Conservation (phyloP, 2,329 filamentous ascomycete genomes). For the Juglanconis sp. region DNA sequence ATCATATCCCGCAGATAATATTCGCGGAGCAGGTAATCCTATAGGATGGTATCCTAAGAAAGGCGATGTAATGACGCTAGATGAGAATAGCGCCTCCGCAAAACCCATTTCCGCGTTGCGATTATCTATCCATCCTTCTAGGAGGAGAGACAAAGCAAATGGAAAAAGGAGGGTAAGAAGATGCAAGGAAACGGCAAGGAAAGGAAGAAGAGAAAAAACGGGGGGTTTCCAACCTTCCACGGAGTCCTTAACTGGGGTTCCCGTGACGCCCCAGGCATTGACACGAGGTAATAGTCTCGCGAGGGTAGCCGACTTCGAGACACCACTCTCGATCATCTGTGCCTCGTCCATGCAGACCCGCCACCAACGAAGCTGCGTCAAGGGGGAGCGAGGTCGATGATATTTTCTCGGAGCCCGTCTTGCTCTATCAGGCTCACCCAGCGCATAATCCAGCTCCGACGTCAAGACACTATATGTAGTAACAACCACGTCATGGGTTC, state of each 20-base stretch:
- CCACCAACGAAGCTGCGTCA: conserved; percentile 86
- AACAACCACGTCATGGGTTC: conserved; percentile 55
- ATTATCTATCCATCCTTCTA: no score
- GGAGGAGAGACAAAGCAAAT: no score
- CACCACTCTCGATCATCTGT: conserved; percentile 90
- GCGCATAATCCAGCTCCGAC: conserved; percentile 74
- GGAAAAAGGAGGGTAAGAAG: neutral
- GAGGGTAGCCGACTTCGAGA: conserved; percentile 77
- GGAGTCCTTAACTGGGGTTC: conserved; percentile 78
- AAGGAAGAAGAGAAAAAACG: neutral
- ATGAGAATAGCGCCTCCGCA: no score
- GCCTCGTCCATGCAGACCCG: conserved; percentile 74
- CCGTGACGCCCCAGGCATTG: conserved; percentile 90
- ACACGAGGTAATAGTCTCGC: conserved; percentile 76
- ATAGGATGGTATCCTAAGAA: no score
- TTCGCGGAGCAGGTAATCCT: no score
- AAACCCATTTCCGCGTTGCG: no score
- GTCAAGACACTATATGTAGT: conserved; percentile 71
- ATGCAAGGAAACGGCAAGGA: neutral
- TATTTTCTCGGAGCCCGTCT: conserved; percentile 66
- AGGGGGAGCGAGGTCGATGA: conserved; percentile 65
- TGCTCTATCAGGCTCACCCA: conserved; percentile 64
- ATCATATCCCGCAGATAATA: no score
- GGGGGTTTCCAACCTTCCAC: neutral
- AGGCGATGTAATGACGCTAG: no score